phyloP scores from a whole-genome alignment of 2,329 filamentous ascomycete species.

The Fusarium chaquense region DNA sequence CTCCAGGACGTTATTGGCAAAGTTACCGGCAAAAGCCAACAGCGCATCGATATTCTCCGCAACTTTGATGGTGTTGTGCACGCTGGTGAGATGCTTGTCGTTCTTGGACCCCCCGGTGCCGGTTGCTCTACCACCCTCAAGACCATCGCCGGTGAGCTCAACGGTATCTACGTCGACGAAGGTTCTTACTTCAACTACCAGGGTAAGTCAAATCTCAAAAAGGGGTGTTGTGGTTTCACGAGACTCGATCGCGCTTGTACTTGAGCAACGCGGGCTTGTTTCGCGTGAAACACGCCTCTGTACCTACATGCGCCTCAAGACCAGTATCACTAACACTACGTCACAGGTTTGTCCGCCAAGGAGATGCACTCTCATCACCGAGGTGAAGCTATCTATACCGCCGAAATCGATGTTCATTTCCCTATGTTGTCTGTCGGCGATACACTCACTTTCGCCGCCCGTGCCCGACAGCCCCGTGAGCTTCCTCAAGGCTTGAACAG shows the following conservation, averaged over 20 bases:
- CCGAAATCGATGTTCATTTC: constrained; percentile 86
- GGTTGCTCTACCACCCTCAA: constrained; percentile 89
- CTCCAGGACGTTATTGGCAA: constrained; percentile 58
- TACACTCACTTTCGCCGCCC: constrained; percentile 81
- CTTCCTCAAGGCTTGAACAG: constrained; percentile 69
- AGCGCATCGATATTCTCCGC: constrained; percentile 75
- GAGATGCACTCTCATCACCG: constrained; percentile 84
- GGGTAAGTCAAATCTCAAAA: constrained; percentile 57
- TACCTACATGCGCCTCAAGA: constrained; percentile 1
- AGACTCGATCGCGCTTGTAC: constrained; percentile 9
- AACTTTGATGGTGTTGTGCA: constrained; percentile 76
- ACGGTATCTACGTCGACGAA: constrained; percentile 80
- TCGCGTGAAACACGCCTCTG: constrained; percentile 21
- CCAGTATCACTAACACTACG: constrained; percentile 30
- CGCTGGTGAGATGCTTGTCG: constrained; percentile 80
- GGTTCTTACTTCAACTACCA: constrained; percentile 85
- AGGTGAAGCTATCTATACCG: constrained; percentile 88
- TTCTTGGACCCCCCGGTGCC: constrained; percentile 77
- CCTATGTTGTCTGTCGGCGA: constrained; percentile 82
- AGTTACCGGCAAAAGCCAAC: constrained; percentile 64
- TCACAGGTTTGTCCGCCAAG: constrained; percentile 70
- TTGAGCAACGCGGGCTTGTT: constrained; percentile 11
- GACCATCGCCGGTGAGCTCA: constrained; percentile 84
- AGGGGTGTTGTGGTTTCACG: constrained; percentile 8
- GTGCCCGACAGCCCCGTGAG: constrained; percentile 72